These are phyloP conservation scores for Boletus albobrunnescens DNA, from an alignment of 1,284 basidiomycete species.

Conservation along the genomic window DNA sequence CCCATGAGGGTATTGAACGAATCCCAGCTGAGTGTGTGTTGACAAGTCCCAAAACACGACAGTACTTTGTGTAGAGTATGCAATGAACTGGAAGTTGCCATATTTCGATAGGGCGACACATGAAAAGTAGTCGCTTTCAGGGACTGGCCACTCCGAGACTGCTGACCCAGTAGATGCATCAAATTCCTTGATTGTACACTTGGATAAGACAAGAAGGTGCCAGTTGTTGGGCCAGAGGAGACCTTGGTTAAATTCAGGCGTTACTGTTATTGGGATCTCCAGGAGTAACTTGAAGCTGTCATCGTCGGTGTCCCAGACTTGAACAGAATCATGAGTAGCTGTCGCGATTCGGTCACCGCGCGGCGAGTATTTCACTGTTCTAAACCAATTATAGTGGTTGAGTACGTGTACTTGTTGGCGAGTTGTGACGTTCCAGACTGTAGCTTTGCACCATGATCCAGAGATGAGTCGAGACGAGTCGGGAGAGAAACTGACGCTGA, in stretches of 20 bases:
- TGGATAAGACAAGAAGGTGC: neutral
- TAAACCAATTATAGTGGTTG: neutral
- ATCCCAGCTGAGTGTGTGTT: neutral
- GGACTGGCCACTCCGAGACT: neutral
- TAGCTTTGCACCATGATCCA: neutral
- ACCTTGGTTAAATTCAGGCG: neutral
- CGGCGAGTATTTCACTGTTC: neutral
- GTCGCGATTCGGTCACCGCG: neutral
- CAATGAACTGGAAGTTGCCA: neutral
- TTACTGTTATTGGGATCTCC: neutral
- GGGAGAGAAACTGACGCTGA: neutral
- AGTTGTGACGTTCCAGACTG: neutral
- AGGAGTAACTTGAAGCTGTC: neutral
- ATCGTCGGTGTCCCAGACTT: neutral
- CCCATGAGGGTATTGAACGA: neutral
- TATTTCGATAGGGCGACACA: neutral
- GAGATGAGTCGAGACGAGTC: neutral
- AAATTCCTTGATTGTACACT: neutral
- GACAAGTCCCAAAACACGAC: neutral
- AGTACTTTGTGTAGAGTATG: neutral
- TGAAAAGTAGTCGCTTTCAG: fast-evolving
- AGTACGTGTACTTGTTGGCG: neutral
- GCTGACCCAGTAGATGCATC: neutral
- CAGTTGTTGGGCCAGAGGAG: neutral
- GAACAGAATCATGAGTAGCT: neutral